Conservation (phyloP, 2,329 filamentous ascomycete species). For the Fusarium verrucosum region DNA sequence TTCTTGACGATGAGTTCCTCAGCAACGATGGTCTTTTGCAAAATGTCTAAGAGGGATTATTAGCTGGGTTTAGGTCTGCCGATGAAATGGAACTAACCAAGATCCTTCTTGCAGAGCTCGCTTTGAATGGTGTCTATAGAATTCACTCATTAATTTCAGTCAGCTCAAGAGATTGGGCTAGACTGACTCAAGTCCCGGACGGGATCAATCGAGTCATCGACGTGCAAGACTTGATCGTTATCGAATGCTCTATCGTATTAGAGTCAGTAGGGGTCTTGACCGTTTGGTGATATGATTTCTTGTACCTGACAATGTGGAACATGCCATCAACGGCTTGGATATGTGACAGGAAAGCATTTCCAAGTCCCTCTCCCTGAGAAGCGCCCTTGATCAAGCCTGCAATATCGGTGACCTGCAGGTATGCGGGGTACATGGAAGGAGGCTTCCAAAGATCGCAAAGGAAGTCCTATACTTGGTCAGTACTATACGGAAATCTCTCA, state of each 20-base stretch:
- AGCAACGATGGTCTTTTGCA: conserved; percentile 51
- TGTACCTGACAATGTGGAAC: conserved; percentile 57
- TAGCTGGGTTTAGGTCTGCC: neutral
- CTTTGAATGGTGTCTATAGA: conserved; percentile 41
- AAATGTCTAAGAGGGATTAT: conserved; percentile 46
- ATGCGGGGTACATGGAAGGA: conserved; percentile 56
- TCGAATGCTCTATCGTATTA: conserved; percentile 51
- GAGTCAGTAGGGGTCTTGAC: neutral
- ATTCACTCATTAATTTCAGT: neutral
- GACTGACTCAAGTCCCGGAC: conserved; percentile 54
- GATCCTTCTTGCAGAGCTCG: conserved; percentile 52
- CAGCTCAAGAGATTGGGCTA: neutral
- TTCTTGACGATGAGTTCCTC: conserved; percentile 54
- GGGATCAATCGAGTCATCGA: conserved; percentile 58
- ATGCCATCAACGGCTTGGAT: conserved; percentile 59
- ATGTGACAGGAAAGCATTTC: conserved; percentile 57
- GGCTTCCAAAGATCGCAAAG: conserved; percentile 58
- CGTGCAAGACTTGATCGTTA: conserved; percentile 56
- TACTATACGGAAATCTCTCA: neutral
- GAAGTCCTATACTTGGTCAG: conserved; percentile 49
- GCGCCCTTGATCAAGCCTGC: conserved; percentile 57
- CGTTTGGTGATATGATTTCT: too few species aligned
- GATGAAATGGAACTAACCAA: conserved; percentile 14
- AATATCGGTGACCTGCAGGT: conserved; percentile 57
- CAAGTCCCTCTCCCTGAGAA: conserved; percentile 55